Base-by-base conservation (phyloP, 345 rosid genomes). In the Anastatica hierochuntica region DNA sequence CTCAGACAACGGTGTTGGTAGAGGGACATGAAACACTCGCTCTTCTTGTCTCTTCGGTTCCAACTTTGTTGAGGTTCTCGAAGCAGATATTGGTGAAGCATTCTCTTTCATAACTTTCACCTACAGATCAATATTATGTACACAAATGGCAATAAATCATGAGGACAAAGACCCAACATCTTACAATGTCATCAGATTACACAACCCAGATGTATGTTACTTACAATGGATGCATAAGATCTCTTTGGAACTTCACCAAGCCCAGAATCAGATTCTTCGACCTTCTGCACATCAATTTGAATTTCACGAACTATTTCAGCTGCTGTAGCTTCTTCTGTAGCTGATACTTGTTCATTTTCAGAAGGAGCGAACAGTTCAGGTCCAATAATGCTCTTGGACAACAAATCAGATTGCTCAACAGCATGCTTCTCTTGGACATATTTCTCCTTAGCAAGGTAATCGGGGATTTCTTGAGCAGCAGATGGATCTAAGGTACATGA, bases 211-310 rank as follows among this genome's bases (percentile, higher is more conserved):
- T n/a, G 37, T 8, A 46, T 17, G n/a, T 31, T 18, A 40, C 86
- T 80, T 70, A 94, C 99, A 62, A 94, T 85, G 26, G 83, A 85
- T 14, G 99, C 99, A 60, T 94, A 94, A 7, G 99, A 88, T 68
- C 82, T 81, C 85, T 83, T 94, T 36, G 90, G 94, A 57, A 56
- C 60, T 21, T 78, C 97, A 39, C 80, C 95, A 56, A 54, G 57
- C 56, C 74, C 76, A n/a, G 76, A 45, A 51, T 65, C 53, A 18
- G 80, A 62, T 49, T 87, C 89, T 44, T 58, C 64, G 36, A 49
- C 75, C 51, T 58, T 44, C 10, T 63, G 77, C 13, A 62, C 67
- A 43, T 77, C 77, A 58, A 55, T 58, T 10, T 76, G 76, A 67
- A 70, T 49, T 72, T 79, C 90, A 62, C 78, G 81, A 67, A 83